Evolutionary conservation across 345 rosid genomes (phyloP), one percentile per base, ranked within the genome.

Genomic region (Brassica rapa): DNA sequence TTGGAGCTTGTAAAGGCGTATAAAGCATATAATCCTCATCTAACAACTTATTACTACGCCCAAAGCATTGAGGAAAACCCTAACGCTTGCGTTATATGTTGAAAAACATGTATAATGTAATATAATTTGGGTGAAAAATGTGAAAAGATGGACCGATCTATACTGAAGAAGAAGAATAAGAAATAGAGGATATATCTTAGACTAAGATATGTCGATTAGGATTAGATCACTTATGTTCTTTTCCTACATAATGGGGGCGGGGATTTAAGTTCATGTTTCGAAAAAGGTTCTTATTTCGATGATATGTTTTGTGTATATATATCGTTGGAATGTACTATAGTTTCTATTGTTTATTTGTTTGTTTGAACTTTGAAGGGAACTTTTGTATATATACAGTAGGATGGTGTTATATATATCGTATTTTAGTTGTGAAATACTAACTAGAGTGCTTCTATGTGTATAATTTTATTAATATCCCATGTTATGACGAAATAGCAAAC

Each of bases 61-160:
- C 98, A 86, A 46, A 94, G 97, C 85, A 88, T 90, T 46, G 98
- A 94, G 65, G 98, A 94, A 89, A 88, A 92, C 68, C 97, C 98
- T 77, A 94, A 90, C 80, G 98, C 95, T 60, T 94, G 97, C 80
- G 90, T 83, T 70, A 92, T 94, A n/a, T 73, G 62, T 70, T 53
- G 68, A 69, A 51, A 75, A 65, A 65, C 15, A 65, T 12, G 39
- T 32, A 19, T 66, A 2, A 11, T 5, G 2, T 55, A 19, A 32
- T 27, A 11, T 39, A 65, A 16, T 56, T 24, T 39, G 53, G 21
- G 29, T 16, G 2, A 16, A 12, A 14, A 51, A 49, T 63, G 74
- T 70, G 30, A 56, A 49, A 55, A 66, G 53, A 43, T 72, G 68
- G 66, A 35, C 59, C 78, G 60, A 68, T 62, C 74, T 62, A 30